Evolutionary conservation across 495 filamentous ascomycete genomes (phyloP).

Genomic region (Daldinia grandis): DNA sequence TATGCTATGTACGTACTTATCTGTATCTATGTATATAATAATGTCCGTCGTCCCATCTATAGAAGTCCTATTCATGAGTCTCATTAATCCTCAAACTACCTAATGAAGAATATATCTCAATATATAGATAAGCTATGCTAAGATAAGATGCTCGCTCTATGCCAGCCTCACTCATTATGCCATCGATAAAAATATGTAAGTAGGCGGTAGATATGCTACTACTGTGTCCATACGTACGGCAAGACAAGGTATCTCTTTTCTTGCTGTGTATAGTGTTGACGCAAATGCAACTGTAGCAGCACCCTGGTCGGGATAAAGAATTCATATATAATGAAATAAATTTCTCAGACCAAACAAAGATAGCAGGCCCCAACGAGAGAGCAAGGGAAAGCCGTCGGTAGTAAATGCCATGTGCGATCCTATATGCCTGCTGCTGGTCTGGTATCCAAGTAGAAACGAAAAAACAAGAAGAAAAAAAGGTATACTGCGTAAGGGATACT

Average conservation of each 20-base stretch:
- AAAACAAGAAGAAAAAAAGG: slow-evolving; percentile 4
- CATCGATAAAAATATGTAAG: neutral
- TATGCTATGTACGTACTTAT: too few species aligned
- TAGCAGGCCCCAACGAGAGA: neutral
- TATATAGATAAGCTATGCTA: neutral
- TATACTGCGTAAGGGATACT: slow-evolving; percentile 7
- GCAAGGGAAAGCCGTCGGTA: neutral
- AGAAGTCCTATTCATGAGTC: neutral
- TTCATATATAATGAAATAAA: neutral
- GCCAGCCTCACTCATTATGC: neutral
- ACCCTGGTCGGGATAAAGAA: neutral
- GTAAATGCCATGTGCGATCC: neutral
- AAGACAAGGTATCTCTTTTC: neutral
- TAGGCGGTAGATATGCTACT: neutral
- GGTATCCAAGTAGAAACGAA: slow-evolving; percentile 17
- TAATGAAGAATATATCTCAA: neutral
- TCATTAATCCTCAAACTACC: neutral
- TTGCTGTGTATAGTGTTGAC: neutral
- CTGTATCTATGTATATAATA: neutral
- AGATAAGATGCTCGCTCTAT: neutral
- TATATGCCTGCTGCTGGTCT: slow-evolving; percentile 23
- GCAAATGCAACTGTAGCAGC: neutral
- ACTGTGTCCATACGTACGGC: neutral
- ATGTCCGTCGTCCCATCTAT: neutral
- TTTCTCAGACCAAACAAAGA: neutral